phyloP scores from a whole-genome alignment of 1,284 basidiomycete species.

The Cryptococcus amylolentus region DNA sequence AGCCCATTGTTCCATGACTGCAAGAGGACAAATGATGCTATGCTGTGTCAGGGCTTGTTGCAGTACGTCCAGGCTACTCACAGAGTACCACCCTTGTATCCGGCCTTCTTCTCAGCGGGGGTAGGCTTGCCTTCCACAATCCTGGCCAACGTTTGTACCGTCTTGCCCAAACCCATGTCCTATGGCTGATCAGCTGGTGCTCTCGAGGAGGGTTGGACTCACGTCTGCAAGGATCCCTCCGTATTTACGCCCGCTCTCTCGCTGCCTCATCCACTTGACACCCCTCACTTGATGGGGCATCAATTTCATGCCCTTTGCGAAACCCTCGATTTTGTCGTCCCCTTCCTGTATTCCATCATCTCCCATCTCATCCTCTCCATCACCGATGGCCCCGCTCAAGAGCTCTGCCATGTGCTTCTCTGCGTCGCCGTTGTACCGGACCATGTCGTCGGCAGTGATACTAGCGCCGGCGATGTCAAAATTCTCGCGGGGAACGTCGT shows the following conservation, averaged over 20 bases:
- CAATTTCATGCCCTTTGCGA: constrained; percentile 64
- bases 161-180: constrained; percentile 71
- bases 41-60: background rate
- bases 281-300: constrained; percentile 82
- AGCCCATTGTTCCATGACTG: constrained; percentile 89
- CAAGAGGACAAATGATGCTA: constrained; percentile 76
- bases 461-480: constrained; percentile 39
- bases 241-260: constrained; percentile 71
- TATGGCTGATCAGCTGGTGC: constrained; percentile 15
- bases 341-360: constrained; percentile 56
- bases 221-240: constrained; percentile 93
- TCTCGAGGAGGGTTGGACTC: constrained; percentile 41
- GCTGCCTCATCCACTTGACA: constrained; percentile 78
- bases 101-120: constrained; percentile 65
- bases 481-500: constrained; percentile 29
- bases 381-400: constrained; percentile 50
- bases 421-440: constrained; percentile 49
- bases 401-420: constrained; percentile 56
- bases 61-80: constrained; percentile 49
- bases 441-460: constrained; percentile 35
- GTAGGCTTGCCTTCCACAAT: constrained; percentile 72
- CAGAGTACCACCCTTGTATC: constrained; percentile 67
- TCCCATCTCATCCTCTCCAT: constrained; percentile 41
- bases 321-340: constrained; percentile 68
- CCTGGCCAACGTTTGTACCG: constrained; percentile 81